A percentile compares a stretch with the other conserved stretches of the same genome.
Evolutionary conservation across 2,329 filamentous ascomycete species (phyloP).

Genomic region (Penicillium sp.): DNA sequence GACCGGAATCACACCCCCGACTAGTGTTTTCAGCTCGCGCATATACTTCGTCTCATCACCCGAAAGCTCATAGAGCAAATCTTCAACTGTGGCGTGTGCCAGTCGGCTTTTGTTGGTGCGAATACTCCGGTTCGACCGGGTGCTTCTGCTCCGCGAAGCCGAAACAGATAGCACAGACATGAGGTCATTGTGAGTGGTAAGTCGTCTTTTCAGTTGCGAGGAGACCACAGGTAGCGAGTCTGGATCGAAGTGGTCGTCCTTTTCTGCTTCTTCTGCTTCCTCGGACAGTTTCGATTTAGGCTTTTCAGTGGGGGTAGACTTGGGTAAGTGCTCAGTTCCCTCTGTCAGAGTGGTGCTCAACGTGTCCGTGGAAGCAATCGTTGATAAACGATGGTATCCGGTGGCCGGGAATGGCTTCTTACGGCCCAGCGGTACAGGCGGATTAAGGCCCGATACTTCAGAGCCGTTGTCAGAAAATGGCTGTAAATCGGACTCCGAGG

Average conservation of each 20-base stretch:
- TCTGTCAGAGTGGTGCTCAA: slow-evolving; percentile 35
- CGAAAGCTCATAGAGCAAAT: slow-evolving; percentile 74
- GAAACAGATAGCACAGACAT: slow-evolving; percentile 82
- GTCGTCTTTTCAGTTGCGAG: slow-evolving; percentile 62
- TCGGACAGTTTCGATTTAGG: slow-evolving; percentile 2
- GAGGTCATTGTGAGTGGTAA: slow-evolving; percentile 90
- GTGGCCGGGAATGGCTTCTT: slow-evolving; percentile 51
- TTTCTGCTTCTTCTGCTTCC: slow-evolving; percentile 27
- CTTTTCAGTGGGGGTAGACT: neutral
- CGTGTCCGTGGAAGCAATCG: slow-evolving; percentile 57
- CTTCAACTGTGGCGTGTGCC: slow-evolving; percentile 66
- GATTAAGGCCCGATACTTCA: slow-evolving; percentile 36
- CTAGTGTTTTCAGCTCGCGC: slow-evolving; percentile 85
- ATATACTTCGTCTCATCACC: slow-evolving; percentile 85
- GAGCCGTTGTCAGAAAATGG: slow-evolving; percentile 33
- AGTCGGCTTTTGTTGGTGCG: slow-evolving; percentile 67
- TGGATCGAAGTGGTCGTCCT: slow-evolving; percentile 44
- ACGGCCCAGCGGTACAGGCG: slow-evolving; percentile 39
- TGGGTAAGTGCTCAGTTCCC: slow-evolving; percentile 4
- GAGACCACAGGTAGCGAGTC: slow-evolving; percentile 46
- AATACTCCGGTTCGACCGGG: slow-evolving; percentile 74
- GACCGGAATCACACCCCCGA: slow-evolving; percentile 93
- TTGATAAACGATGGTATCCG: slow-evolving; percentile 54
- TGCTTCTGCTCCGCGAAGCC: slow-evolving; percentile 61
- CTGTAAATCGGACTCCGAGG: slow-evolving; percentile 27